phyloP scores from a whole-genome alignment of 2,329 filamentous ascomycete species.

The Cytospora piceicola region DNA sequence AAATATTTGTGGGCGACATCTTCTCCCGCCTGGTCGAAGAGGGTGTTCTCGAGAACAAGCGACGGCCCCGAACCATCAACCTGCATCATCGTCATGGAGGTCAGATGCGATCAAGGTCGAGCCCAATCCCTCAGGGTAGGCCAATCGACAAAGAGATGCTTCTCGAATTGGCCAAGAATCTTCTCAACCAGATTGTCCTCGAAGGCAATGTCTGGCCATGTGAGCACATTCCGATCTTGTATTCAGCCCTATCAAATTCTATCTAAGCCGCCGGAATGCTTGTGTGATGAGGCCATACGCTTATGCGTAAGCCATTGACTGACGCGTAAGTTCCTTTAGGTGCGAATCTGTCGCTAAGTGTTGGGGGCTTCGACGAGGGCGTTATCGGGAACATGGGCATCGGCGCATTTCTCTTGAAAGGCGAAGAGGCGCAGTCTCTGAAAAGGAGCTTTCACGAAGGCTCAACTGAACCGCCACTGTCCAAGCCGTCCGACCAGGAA shows the following conservation, averaged over 20 bases:
- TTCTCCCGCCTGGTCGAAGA: constrained; percentile 89
- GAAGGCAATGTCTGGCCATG: constrained; percentile 90
- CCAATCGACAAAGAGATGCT: constrained; percentile 72
- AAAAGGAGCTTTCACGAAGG: constrained; percentile 43
- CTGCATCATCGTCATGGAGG: constrained; percentile 77
- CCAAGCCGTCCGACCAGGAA: constrained; percentile 47
- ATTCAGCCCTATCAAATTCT: not conserved
- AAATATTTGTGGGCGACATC: constrained; percentile 91
- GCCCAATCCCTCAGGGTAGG: constrained; percentile 76
- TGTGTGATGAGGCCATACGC: not conserved
- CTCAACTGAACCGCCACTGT: constrained; percentile 36
- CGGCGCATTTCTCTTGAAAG: constrained; percentile 80
- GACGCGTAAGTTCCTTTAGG: constrained; percentile 2
- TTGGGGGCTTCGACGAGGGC: constrained; percentile 91
- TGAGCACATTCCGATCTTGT: not conserved
- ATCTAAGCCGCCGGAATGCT: not conserved
- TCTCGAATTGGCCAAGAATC: constrained; percentile 73
- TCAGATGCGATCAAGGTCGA: constrained; percentile 75
- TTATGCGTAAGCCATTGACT: not conserved
- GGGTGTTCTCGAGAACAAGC: constrained; percentile 83
- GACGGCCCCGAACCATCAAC: constrained; percentile 83
- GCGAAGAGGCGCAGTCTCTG: constrained; percentile 64
- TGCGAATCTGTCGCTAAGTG: constrained; percentile 83
- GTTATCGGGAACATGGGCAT: constrained; percentile 85
- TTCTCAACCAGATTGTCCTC: constrained; percentile 76